Base-by-base conservation (phyloP, 352 stramenopile species). In the Phytophthora idaei region DNA sequence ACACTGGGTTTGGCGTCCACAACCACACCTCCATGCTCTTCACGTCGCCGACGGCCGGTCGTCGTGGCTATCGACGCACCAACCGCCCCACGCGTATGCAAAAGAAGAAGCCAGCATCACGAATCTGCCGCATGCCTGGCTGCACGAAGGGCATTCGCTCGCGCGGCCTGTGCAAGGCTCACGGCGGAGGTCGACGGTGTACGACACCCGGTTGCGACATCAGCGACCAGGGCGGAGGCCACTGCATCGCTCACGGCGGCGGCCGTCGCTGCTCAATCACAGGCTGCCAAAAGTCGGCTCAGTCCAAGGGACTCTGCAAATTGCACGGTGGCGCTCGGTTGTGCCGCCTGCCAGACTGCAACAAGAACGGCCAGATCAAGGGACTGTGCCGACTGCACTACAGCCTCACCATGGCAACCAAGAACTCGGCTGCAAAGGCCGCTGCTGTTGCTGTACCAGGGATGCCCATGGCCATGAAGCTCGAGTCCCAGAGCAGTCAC, bases 91-190 rank as follows among this genome's bases (percentile, higher is more conserved):
- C 49, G 4, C 64, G 69, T 31, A 37, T 78, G 21, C 56, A 73
- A 65, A 90, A 89, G 70, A 85, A 81, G 47, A 86, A 77, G 32
- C 73, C 79, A n/a, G 77, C 80, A 12, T 83, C 85, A 5, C 85
- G 87, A 28, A 89, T 93, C 53, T 95, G 87, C 71, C 87, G 86
- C 45, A 81, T 93, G 64, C 53, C 73, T 7, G 83, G 79, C 2
- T 95, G 87, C 67, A 87, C 73, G n/a, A 93, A 94, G 69, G 84
- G 85, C 17, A 92, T 94, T 55, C 85, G 85, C 28, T 95, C 87
- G 41, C 77, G 83, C 4, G 89, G 89, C 0, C 74, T 95, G 31
- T 97, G 89, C 77, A 95, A 94, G 52, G 85, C 78, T 6, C 89
- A 97, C 71, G 89, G 89, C 11, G 89, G 89, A 29, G 89, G 89